These are phyloP conservation scores for Daedaleopsis sinensis DNA, from an alignment of 768 basidiomycete species.

Conservation along the genomic window DNA sequence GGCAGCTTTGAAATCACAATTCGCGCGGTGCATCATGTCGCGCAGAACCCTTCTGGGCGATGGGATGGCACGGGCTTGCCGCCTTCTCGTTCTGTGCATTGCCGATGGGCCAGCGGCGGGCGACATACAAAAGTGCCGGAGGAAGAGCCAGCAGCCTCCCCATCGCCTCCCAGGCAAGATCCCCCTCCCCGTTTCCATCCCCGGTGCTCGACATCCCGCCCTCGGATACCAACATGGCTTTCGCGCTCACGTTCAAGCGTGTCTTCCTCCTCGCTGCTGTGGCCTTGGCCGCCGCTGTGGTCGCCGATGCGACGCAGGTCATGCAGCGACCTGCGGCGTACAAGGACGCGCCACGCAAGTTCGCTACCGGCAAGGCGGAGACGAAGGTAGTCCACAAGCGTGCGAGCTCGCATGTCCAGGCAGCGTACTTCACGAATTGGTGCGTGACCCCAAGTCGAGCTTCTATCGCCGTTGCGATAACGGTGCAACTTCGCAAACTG, in stretches of 20 bases:
- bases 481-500: background rate
- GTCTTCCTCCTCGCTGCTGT: conserved; percentile 18
- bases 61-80: background rate
- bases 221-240: conserved; percentile 17
- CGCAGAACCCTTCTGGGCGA: background rate
- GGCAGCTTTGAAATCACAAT: conserved; percentile 6
- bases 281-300: conserved; percentile 21
- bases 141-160: background rate
- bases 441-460: conserved; percentile 11
- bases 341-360: conserved; percentile 44
- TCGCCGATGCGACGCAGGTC: conserved; percentile 44
- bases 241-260: conserved; percentile 16
- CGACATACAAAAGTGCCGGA: conserved; percentile 7
- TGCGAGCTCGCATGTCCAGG: conserved; percentile 25
- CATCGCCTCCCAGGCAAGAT: conserved; percentile 3
- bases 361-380: conserved; percentile 34
- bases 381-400: conserved; percentile 46
- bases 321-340: conserved; percentile 56
- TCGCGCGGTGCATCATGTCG: background rate
- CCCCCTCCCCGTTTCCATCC: conserved; percentile 3
- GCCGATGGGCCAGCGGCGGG: background rate
- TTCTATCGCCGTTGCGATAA: background rate
- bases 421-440: conserved; percentile 63
- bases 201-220: background rate
- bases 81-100: background rate